Conservation (phyloP, 139 green algal species). For the Raphidocelis subcapitata region DNA sequence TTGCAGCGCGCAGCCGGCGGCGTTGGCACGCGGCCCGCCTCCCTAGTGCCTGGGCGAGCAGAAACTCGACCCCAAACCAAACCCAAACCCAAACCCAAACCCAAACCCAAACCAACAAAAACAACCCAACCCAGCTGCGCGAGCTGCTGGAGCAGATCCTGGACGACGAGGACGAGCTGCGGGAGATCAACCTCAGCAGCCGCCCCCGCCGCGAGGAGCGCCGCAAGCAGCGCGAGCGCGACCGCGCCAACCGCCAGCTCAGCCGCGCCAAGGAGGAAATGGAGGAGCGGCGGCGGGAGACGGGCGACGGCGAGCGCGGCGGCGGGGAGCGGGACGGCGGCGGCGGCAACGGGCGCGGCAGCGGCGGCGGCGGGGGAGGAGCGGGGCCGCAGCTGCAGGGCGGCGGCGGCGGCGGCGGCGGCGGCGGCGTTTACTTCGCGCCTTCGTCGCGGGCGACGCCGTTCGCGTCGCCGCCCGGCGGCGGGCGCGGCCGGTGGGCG, state of each 20-base stretch:
- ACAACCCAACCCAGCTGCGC: constrained; percentile 4
- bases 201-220: constrained; percentile 76
- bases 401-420: no score
- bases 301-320: neutral
- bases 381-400: no score
- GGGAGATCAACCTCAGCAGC: constrained; percentile 85
- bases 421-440: no score
- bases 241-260: constrained; percentile 83
- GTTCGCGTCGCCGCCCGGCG: neutral
- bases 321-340: constrained; percentile 1
- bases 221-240: constrained; percentile 69
- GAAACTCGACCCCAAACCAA: no score
- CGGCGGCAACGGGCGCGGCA: neutral
- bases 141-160: constrained; percentile 90
- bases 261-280: constrained; percentile 24
- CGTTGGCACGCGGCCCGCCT: no score
- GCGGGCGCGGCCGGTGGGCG: neutral
- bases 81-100: no score
- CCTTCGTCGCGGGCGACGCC: no score
- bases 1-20: neutral
- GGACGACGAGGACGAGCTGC: constrained; percentile 94
- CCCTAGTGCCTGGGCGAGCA: no score
- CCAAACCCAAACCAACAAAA: neutral
- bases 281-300: constrained; percentile 6
- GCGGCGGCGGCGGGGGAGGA: no score